Conservation (phyloP, 2,329 filamentous ascomycete species). For the Sporothrix brasiliensis region DNA sequence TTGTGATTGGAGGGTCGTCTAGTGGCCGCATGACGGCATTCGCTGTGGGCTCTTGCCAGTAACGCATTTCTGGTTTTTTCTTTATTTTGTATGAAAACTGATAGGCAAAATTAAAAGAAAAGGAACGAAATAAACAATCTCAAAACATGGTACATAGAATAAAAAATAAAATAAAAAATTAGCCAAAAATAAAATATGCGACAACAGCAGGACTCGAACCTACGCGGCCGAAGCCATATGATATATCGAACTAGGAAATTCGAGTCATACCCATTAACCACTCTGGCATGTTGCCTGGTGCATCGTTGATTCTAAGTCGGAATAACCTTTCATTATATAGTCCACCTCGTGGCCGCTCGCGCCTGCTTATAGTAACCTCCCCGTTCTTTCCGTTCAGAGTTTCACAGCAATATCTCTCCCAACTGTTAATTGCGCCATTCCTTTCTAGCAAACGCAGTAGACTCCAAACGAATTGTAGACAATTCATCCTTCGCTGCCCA, state of each 20-base stretch:
- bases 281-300: slow-evolving; percentile 24
- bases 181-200: not conserved
- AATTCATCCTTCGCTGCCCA: no score
- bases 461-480: no score
- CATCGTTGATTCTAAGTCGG: not conserved
- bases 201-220: slow-evolving; percentile 27
- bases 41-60: not conserved
- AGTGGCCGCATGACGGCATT: not conserved
- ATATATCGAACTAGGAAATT: slow-evolving; percentile 25
- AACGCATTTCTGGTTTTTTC: not conserved
- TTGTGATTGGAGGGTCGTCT: slow-evolving; percentile 16
- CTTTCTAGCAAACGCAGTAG: no score
- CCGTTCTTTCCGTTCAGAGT: not conserved
- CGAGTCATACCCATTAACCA: slow-evolving; percentile 29
- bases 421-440: no score
- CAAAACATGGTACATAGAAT: not conserved
- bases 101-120: not conserved
- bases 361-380: not conserved
- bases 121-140: not conserved
- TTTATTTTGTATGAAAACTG: not conserved
- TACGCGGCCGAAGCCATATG: slow-evolving; percentile 28
- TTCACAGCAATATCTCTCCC: not conserved
- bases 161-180: not conserved
- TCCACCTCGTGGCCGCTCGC: not conserved
- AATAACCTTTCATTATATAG: not conserved